Percentiles rank a stretch among this genome's conserved stretches.
phyloP scores from a whole-genome alignment of 2,329 filamentous ascomycete genomes.

The Phoma herbarum region DNA sequence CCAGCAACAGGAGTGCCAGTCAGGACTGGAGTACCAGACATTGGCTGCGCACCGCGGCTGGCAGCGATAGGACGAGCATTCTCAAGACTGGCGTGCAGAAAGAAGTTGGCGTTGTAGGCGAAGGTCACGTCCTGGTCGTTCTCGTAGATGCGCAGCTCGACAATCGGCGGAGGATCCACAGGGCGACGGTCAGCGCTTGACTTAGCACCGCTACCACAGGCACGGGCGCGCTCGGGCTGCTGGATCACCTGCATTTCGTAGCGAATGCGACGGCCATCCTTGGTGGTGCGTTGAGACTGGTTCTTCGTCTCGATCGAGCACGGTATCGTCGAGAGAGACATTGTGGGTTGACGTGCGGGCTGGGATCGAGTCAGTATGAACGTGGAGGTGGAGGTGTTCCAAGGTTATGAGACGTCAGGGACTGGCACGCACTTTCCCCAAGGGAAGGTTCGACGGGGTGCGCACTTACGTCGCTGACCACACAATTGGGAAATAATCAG shows the following conservation, averaged over 20 bases:
- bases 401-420: slow-evolving; percentile 23
- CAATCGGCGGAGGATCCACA: slow-evolving; percentile 92
- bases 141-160: slow-evolving; percentile 87
- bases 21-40: slow-evolving; percentile 80
- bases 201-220: slow-evolving; percentile 94
- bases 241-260: slow-evolving; percentile 89
- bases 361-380: slow-evolving; percentile 23
- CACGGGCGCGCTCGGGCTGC: slow-evolving; percentile 91
- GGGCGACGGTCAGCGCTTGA: slow-evolving; percentile 83
- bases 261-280: slow-evolving; percentile 77
- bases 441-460: slow-evolving; percentile 18
- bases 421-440: slow-evolving; percentile 23
- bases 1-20: slow-evolving; percentile 95
- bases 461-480: slow-evolving; percentile 18
- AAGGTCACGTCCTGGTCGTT: slow-evolving; percentile 77
- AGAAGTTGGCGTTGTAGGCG: slow-evolving; percentile 95
- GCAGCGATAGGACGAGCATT: slow-evolving; percentile 84
- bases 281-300: slow-evolving; percentile 67
- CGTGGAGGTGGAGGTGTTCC: slow-evolving; percentile 18
- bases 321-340: slow-evolving; percentile 55
- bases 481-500: slow-evolving; percentile 4
- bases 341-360: slow-evolving; percentile 24
- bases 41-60: slow-evolving; percentile 72
- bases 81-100: slow-evolving; percentile 89
- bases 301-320: slow-evolving; percentile 66